phyloP scores from a whole-genome alignment of 257 asterid species.

The Jacaranda mimosifolia region DNA sequence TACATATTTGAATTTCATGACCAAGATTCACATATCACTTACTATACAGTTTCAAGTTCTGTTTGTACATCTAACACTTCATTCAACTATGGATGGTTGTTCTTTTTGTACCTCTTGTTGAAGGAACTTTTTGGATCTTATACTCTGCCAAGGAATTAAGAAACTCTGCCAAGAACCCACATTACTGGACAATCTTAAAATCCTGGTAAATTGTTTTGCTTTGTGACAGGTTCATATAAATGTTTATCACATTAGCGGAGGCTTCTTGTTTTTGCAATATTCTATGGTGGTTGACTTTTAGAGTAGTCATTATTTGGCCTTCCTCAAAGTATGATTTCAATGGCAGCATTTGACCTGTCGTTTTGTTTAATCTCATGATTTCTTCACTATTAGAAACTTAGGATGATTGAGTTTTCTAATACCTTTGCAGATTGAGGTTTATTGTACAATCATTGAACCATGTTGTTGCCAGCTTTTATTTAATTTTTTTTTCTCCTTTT shows the following conservation, averaged over 20 bases:
- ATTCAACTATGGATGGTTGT: no score
- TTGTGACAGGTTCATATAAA: slow-evolving; percentile 34
- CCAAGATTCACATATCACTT: no score
- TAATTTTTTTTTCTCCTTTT: neutral
- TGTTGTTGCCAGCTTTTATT: slow-evolving; percentile 39
- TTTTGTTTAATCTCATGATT: slow-evolving; percentile 41
- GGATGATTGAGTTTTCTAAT: slow-evolving; percentile 37
- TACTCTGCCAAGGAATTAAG: neutral
- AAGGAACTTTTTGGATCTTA: no score
- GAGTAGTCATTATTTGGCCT: slow-evolving; percentile 22
- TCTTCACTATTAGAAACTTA: slow-evolving; percentile 10
- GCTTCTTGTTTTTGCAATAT: slow-evolving; percentile 25
- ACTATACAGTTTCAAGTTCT: no score
- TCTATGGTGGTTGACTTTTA: slow-evolving; percentile 44
- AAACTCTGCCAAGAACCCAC: slow-evolving; percentile 20
- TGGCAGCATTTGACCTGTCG: slow-evolving; percentile 52
- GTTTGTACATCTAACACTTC: no score
- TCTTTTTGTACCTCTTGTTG: no score
- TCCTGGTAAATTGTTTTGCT: slow-evolving; percentile 46
- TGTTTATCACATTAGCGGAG: slow-evolving; percentile 35
- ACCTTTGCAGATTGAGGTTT: slow-evolving; percentile 6
- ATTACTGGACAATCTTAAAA: slow-evolving; percentile 34
- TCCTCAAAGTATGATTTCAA: slow-evolving; percentile 39
- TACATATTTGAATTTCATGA: no score
- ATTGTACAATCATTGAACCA: slow-evolving; percentile 43